phyloP scores from a whole-genome alignment of 768 basidiomycete genomes.

The Agaricus blazei region DNA sequence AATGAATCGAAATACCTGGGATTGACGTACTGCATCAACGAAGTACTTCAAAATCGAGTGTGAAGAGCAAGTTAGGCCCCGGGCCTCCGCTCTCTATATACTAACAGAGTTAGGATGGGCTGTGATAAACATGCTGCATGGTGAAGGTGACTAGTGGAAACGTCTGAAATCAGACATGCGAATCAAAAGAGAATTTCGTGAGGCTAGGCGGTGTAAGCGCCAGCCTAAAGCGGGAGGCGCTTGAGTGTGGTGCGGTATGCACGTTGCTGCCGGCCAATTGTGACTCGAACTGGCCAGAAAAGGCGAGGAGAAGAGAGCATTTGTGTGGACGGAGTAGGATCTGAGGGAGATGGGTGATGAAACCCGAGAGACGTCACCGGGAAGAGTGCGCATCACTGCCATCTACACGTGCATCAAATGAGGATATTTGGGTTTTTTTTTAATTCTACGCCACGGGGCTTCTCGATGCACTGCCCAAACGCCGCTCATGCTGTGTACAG shows the following conservation, averaged over 20 bases:
- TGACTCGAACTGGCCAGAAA: background rate
- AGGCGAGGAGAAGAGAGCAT: background rate
- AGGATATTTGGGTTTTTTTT: conserved; percentile 3
- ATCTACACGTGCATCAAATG: conserved; percentile 7
- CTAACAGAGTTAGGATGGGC: background rate
- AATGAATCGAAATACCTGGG: background rate
- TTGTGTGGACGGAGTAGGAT: too few species aligned
- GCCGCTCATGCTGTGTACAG: background rate
- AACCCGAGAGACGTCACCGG: too few species aligned
- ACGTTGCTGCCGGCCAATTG: background rate
- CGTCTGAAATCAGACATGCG: background rate
- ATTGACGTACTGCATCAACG: background rate
- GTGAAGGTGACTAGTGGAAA: background rate
- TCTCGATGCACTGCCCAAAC: background rate
- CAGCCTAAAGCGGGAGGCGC: background rate
- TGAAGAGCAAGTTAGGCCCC: background rate
- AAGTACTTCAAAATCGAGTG: background rate
- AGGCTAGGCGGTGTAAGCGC: background rate
- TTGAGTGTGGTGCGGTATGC: background rate
- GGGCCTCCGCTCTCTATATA: background rate
- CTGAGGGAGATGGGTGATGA: too few species aligned
- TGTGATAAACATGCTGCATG: conserved; percentile 6
- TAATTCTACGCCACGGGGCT: background rate
- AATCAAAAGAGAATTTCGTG: background rate
- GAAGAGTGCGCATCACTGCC: background rate